Evolutionary conservation across 2,329 filamentous ascomycete species (phyloP), one percentile per base, ranked within the genome.

Genomic region (Fusarium praegraminearum): DNA sequence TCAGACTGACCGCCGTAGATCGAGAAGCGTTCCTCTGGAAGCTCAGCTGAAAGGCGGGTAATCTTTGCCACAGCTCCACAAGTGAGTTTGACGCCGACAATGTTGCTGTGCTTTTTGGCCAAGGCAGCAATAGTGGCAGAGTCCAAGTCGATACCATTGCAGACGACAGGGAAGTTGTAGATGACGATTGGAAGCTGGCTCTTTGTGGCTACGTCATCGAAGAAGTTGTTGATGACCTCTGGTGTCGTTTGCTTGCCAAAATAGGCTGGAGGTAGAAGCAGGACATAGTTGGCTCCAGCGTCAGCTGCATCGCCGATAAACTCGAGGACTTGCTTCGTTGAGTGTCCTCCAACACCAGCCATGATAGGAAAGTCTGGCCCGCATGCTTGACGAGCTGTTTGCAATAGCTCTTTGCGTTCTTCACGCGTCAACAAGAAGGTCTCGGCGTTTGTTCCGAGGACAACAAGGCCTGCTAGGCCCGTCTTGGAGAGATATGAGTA

Each of bases 351-450:
- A 7, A 89, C 87, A 20, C 90, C 90, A 80, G 52, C 94, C 84
- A 96, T 94, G 69, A 97, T 85, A 35, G 94, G 94, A 79, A 94
- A 97, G 77, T 94, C 90, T 1, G 93, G 92, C 0, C 94, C 94
- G 40, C 96, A 91, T 61, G 88, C 88, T 75, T 92, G 91, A 49
- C 94, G 89, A 79, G 89, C 89, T 5, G 85, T 80, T 38, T 80
- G 76, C n/a, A 92, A 81, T 3, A 91, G 82, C 40, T 81, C 80
- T 55, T 80, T 81, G 51, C 88, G 84, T 77, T 90, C 88, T 69
- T 87, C 84, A 24, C 86, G 86, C 3, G 86, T 88, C 30, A 87
- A 68, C 35, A 88, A 81, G 73, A 87, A 86, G 13, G 85, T 82
- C 72, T 88, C 86, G 13, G 85, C 83, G 72, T 87, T 87, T 32